A percentile compares a stretch with the other conserved stretches of the same genome.
phyloP scores from a whole-genome alignment of 768 basidiomycete species.

The Fistulinella prunicolor region DNA sequence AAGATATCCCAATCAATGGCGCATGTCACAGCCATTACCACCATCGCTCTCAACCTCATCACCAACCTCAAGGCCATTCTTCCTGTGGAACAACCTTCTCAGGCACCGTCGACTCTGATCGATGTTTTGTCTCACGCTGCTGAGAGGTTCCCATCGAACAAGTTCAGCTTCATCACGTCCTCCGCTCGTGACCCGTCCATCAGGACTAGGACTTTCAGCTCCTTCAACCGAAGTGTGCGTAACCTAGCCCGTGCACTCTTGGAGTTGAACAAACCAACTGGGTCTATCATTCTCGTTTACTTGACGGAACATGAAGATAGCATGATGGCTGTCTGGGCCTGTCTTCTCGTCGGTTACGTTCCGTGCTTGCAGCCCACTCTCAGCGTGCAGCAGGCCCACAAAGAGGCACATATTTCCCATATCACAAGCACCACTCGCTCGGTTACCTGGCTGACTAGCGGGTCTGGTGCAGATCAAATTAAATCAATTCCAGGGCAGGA shows the following conservation, averaged over 20 bases:
- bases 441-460: slow-evolving; percentile 23
- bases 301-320: slow-evolving; percentile 30
- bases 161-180: slow-evolving; percentile 25
- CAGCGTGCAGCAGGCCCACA: slow-evolving; percentile 30
- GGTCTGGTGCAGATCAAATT: slow-evolving; percentile 24
- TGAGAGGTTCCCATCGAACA: slow-evolving; percentile 19
- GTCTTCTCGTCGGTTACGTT: slow-evolving; percentile 26
- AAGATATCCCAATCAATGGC: too few species aligned
- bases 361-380: slow-evolving; percentile 30
- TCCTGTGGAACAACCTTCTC: background rate
- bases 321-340: slow-evolving; percentile 30
- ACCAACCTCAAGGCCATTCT: too few species aligned
- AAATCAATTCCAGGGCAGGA: slow-evolving; percentile 18
- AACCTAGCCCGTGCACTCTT: slow-evolving; percentile 17
- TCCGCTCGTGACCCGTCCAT: slow-evolving; percentile 25
- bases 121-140: slow-evolving; percentile 19
- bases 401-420: slow-evolving; percentile 23
- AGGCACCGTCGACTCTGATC: slow-evolving; percentile 22
- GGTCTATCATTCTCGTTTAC: slow-evolving; percentile 25
- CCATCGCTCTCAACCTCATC: too few species aligned
- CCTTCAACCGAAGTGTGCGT: slow-evolving; percentile 17
- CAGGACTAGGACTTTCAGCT: slow-evolving; percentile 15
- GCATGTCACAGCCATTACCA: too few species aligned
- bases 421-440: slow-evolving; percentile 20
- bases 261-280: slow-evolving; percentile 16